Conservation (phyloP, 169 alveolate species). For the Plasmodium coatneyi region DNA sequence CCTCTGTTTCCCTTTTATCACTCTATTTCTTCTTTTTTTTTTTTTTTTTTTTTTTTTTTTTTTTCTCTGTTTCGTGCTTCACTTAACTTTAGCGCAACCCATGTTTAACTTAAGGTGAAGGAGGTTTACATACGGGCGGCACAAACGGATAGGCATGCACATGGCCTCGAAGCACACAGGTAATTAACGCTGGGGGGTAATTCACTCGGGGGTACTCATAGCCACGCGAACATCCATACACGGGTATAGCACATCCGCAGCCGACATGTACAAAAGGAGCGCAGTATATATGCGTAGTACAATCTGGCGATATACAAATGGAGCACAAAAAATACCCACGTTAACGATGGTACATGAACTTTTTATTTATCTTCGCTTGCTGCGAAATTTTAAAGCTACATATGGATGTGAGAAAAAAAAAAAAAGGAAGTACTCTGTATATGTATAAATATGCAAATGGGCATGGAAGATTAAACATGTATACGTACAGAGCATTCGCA, state of each 20-base stretch:
- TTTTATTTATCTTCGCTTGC: not conserved
- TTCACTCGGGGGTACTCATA: not conserved
- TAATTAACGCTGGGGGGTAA: not conserved
- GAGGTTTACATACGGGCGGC: not conserved
- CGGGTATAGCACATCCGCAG: not conserved
- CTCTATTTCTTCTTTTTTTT: not conserved
- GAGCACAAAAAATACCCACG: not conserved
- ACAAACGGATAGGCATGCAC: not conserved
- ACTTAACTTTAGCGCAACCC: constrained; percentile 2
- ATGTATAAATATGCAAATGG: constrained; percentile 2
- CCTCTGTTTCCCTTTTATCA: not conserved
- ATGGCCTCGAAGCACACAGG: not conserved
- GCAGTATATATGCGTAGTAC: not conserved
- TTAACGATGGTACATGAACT: not conserved
- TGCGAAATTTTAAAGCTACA: not conserved
- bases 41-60: not conserved
- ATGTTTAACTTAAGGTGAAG: constrained; percentile 14
- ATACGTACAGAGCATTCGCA: not conserved
- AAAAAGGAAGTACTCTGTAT: not conserved
- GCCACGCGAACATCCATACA: constrained; percentile 7
- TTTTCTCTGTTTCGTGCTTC: constrained; percentile 12
- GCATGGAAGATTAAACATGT: not conserved
- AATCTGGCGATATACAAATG: not conserved
- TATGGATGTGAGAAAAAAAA: not conserved
- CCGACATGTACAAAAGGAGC: not conserved